Evolutionary conservation across 2,329 filamentous ascomycete genomes (phyloP), one percentile per base, ranked within the genome.

Genomic region (Xylaria sp.): DNA sequence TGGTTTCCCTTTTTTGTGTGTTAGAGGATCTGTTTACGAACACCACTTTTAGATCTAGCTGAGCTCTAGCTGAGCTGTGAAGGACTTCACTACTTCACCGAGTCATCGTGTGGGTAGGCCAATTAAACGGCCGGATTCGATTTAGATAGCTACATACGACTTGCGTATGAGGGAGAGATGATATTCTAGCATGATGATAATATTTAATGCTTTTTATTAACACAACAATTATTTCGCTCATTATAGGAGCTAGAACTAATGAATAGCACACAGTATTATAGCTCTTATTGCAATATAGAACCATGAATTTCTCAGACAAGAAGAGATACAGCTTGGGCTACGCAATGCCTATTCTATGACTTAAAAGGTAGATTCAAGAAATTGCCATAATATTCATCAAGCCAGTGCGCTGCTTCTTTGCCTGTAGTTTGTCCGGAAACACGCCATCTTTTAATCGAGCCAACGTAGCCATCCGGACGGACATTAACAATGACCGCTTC

Each of bases 321-420:
- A n/a, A 18, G 53, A 40, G 5, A n/a, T 42, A 27, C 16, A 47
- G 13, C 37, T 44, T 44, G 3, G 8, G 51, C 32, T 29, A 40
- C 40, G 16, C 18, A 23, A 21, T 6, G 53, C 40, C 16, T 27
- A 21, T 5, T 63, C 16, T 25, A 59, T 25, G 23, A 23, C 18
- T 16, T 16, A 35, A 32, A 29, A 27, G 65, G 53, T 10, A 57
- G 75, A 75, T 87, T 81, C 77, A 88, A 79, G 75, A 88, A 88
- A 29, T 84, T 83, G 51, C 81, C 81, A 71, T 87, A 88, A 74
- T 88, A 88, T 18, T 78, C 76, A 72, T 88, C 85, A 27, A 88
- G 78, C 86, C 86, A 88, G 68, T 78, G 80, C 32, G 86, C 86
- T 9, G 86, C 86, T 55, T 84, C 81, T 50, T 83, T 78, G 50